A percentile compares a stretch with the other conserved stretches of the same genome.
These are phyloP conservation scores for Pachysandra terminalis DNA, from an alignment of 164 flowering plant species.

Conservation along the genomic window DNA sequence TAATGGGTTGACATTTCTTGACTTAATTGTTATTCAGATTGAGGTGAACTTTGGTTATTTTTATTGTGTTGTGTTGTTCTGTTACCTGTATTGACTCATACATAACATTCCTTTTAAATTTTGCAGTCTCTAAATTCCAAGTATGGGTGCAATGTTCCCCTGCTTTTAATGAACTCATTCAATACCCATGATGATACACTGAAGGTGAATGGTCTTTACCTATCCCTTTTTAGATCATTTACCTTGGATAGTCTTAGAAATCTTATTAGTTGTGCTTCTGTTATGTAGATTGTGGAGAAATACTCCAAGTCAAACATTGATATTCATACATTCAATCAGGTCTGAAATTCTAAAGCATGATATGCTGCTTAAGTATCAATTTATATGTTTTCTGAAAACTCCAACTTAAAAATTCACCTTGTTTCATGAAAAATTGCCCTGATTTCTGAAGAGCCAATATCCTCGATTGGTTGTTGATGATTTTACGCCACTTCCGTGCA, in stretches of 20 bases:
- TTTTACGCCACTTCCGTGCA: slow-evolving; percentile 76
- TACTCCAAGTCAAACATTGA: slow-evolving; percentile 70
- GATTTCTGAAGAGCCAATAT: slow-evolving; percentile 73
- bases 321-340: slow-evolving; percentile 97
- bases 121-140: slow-evolving; percentile 69
- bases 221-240: slow-evolving; percentile 4
- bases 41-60: slow-evolving; percentile 48
- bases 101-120: slow-evolving; percentile 11
- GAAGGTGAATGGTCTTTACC: slow-evolving; percentile 44
- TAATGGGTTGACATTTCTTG: slow-evolving; percentile 91
- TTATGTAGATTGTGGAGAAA: slow-evolving; percentile 79
- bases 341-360: slow-evolving; percentile 18
- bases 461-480: slow-evolving; percentile 92
- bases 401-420: not conserved
- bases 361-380: slow-evolving; percentile 3
- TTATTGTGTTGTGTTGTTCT: not conserved
- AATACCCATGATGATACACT: slow-evolving; percentile 87
- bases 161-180: slow-evolving; percentile 93
- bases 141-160: slow-evolving; percentile 91
- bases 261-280: slow-evolving; percentile 8
- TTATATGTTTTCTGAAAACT: not conserved
- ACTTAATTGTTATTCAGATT: slow-evolving; percentile 88
- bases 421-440: slow-evolving; percentile 1
- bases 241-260: not conserved
- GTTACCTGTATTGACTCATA: slow-evolving; percentile 5